Percentiles rank a stretch among this genome's conserved stretches.
Evolutionary conservation across 768 basidiomycete genomes (phyloP).

Genomic region (Amylocystis lapponica): DNA sequence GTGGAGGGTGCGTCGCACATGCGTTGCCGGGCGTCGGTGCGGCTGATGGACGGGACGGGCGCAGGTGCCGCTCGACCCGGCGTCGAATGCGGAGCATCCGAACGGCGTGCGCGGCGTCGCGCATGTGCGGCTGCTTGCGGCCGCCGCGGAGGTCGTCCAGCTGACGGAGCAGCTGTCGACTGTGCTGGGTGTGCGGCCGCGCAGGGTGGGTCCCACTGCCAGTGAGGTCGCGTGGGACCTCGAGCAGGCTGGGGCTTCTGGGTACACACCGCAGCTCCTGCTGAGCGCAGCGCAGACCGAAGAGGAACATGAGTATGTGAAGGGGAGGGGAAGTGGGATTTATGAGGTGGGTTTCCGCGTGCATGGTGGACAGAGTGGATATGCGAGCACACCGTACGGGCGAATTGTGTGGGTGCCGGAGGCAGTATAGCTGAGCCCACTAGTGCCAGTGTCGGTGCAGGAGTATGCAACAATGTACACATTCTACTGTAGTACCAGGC

Average conservation of each 20-base stretch:
- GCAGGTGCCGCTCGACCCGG: slow-evolving; percentile 47
- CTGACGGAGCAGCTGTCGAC: slow-evolving; percentile 38
- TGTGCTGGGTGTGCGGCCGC: slow-evolving; percentile 40
- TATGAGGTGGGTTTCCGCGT: slow-evolving; percentile 52
- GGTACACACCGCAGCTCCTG: slow-evolving; percentile 33
- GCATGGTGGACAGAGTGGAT: slow-evolving; percentile 22
- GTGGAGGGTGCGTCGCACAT: slow-evolving; percentile 42
- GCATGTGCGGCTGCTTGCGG: slow-evolving; percentile 39
- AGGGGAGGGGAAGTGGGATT: slow-evolving; percentile 30
- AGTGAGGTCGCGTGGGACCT: no score
- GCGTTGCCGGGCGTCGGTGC: not conserved
- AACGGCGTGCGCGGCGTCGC: slow-evolving; percentile 46
- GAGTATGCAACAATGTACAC: no score
- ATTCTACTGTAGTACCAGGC: no score
- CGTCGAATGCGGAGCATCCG: slow-evolving; percentile 43
- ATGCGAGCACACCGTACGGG: slow-evolving; percentile 41
- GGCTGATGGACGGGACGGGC: not conserved
- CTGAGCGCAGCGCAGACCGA: slow-evolving; percentile 31
- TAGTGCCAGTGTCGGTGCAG: no score
- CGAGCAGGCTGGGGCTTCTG: no score
- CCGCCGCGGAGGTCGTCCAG: slow-evolving; percentile 21
- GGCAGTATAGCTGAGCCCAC: no score
- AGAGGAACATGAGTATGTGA: slow-evolving; percentile 30
- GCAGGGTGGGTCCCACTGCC: slow-evolving; percentile 16
- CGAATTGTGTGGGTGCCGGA: slow-evolving; percentile 48